phyloP scores from a whole-genome alignment of 2,329 filamentous ascomycete species.

The Fusarium tuaranense region DNA sequence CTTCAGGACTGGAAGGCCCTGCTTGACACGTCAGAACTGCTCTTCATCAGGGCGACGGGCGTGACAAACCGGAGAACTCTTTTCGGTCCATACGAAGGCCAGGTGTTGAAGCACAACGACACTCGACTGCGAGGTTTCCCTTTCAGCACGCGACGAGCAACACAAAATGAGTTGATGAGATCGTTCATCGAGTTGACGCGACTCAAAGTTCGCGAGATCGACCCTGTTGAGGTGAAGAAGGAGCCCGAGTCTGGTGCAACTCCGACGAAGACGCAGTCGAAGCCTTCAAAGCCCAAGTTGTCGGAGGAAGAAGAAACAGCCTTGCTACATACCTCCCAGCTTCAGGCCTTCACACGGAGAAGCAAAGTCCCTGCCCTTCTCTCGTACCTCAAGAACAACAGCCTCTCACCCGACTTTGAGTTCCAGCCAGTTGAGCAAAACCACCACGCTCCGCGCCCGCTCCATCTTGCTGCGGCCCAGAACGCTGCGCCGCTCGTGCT shows the following conservation, averaged over 20 bases:
- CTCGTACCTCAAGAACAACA: slow-evolving; percentile 84
- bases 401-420: slow-evolving; percentile 75
- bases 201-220: slow-evolving; percentile 84
- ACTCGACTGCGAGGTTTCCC: slow-evolving; percentile 87
- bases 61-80: slow-evolving; percentile 87
- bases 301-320: slow-evolving; percentile 88
- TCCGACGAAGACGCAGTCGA: slow-evolving; percentile 55
- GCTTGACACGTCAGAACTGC: slow-evolving; percentile 84
- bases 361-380: slow-evolving; percentile 90
- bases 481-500: slow-evolving; percentile 83
- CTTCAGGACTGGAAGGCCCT: slow-evolving; percentile 86
- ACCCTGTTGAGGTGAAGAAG: slow-evolving; percentile 68
- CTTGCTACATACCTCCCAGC: slow-evolving; percentile 85
- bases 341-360: slow-evolving; percentile 88
- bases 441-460: slow-evolving; percentile 82
- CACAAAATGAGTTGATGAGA: slow-evolving; percentile 93
- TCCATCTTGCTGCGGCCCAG: slow-evolving; percentile 87
- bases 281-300: slow-evolving; percentile 71
- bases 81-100: slow-evolving; percentile 91
- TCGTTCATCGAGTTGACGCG: slow-evolving; percentile 94
- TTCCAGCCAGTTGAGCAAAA: slow-evolving; percentile 81
- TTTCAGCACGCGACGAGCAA: slow-evolving; percentile 91
- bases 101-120: slow-evolving; percentile 84
- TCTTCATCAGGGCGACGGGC: slow-evolving; percentile 92
- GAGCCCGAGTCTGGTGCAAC: slow-evolving; percentile 51